phyloP scores from a whole-genome alignment of 2,329 filamentous ascomycete genomes.

The Aspergillaceae sp. region DNA sequence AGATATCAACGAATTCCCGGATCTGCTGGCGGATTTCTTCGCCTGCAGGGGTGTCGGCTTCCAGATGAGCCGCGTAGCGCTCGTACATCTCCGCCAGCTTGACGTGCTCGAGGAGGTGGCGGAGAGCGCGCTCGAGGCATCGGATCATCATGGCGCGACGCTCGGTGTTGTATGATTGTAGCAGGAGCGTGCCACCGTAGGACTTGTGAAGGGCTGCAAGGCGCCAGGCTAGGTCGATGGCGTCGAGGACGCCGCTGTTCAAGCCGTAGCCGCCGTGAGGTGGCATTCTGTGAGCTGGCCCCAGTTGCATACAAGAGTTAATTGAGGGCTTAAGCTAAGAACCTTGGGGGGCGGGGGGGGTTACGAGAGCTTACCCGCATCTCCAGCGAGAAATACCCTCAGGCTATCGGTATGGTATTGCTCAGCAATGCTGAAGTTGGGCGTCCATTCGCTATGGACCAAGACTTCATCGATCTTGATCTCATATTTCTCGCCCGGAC shows the following conservation, averaged over 20 bases:
- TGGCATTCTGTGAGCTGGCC: slow-evolving; percentile 25
- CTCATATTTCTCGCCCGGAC: slow-evolving; percentile 4
- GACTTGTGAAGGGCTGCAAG: slow-evolving; percentile 20
- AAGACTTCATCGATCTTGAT: slow-evolving; percentile 28
- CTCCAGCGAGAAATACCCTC: slow-evolving; percentile 24
- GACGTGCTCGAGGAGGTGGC: slow-evolving; percentile 7
- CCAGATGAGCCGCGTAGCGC: neutral
- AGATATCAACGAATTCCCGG: neutral
- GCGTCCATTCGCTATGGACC: slow-evolving; percentile 21
- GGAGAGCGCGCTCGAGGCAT: slow-evolving; percentile 16
- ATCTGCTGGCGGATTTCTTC: neutral
- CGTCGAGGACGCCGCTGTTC: slow-evolving; percentile 31
- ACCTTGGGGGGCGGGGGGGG: too few species aligned
- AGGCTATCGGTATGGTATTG: slow-evolving; percentile 10
- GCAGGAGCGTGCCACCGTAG: slow-evolving; percentile 15
- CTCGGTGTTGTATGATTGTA: slow-evolving; percentile 22
- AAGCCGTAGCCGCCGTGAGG: slow-evolving; percentile 32
- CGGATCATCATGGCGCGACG: slow-evolving; percentile 19
- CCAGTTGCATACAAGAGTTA: neutral
- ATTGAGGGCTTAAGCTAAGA: neutral
- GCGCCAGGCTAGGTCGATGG: slow-evolving; percentile 29
- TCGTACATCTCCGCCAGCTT: slow-evolving; percentile 1
- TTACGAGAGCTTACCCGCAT: slow-evolving; percentile 9
- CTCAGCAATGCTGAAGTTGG: slow-evolving; percentile 22
- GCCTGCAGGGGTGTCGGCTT: neutral